phyloP scores from a whole-genome alignment of 2,329 filamentous ascomycete genomes.

The Tolypocladium ovalisporum region DNA sequence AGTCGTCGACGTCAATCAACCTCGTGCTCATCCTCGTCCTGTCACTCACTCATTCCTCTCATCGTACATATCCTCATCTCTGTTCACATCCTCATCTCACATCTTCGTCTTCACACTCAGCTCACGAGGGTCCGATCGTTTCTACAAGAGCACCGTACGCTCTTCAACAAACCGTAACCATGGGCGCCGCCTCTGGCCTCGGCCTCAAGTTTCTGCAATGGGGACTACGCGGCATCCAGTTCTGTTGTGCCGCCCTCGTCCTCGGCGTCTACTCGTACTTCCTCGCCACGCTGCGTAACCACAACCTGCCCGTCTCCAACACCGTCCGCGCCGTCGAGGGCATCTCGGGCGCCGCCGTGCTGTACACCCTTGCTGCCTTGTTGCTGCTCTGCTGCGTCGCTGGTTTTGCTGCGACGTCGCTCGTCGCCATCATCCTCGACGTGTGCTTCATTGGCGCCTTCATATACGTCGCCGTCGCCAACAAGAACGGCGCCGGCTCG shows the following conservation, averaged over 20 bases:
- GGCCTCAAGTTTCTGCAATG: conserved; percentile 60
- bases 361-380: conserved; percentile 66
- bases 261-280: conserved; percentile 79
- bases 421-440: conserved; percentile 66
- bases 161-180: conserved; percentile 4
- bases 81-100: not conserved
- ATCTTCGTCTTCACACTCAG: not conserved
- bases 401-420: conserved; percentile 61
- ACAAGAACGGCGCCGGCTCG: conserved; percentile 53
- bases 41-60: not conserved
- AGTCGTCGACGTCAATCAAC: not conserved
- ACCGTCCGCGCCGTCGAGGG: conserved; percentile 67
- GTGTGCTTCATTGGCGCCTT: conserved; percentile 65
- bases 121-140: not conserved
- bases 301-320: conserved; percentile 50
- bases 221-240: conserved; percentile 62
- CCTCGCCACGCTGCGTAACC: conserved; percentile 59
- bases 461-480: conserved; percentile 71
- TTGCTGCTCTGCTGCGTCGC: conserved; percentile 71
- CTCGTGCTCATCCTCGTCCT: too few relatives aligned
- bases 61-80: not conserved
- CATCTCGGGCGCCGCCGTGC: conserved; percentile 60
- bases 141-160: not conserved
- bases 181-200: conserved; percentile 25
- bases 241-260: conserved; percentile 61